A percentile compares a stretch with the other conserved stretches of the same genome.
Evolutionary conservation across 306 rosid species (phyloP).

Genomic region (Acacia confusa): DNA sequence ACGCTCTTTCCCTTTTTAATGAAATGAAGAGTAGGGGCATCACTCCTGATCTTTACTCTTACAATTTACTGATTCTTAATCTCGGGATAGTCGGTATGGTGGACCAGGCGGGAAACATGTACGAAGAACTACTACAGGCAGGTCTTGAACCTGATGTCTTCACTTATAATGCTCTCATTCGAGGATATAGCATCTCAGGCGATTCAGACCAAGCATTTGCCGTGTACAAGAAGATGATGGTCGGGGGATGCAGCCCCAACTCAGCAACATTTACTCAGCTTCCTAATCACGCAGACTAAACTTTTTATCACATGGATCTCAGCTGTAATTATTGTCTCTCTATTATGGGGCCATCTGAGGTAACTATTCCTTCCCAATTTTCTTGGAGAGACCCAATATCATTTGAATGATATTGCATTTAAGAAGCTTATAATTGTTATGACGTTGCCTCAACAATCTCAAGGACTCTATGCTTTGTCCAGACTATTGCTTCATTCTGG

Average conservation of each 20-base stretch:
- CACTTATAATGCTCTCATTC: constrained; percentile 93
- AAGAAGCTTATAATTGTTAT: constrained; percentile 19
- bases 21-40: constrained; percentile 78
- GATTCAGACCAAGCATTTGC: constrained; percentile 73
- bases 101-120: constrained; percentile 72
- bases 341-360: constrained; percentile 27
- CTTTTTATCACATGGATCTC: constrained; percentile 19
- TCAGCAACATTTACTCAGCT: constrained; percentile 76
- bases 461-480: constrained; percentile 9
- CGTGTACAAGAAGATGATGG: constrained; percentile 85
- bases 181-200: constrained; percentile 72
- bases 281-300: constrained; percentile 60
- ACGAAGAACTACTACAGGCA: constrained; percentile 63
- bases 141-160: constrained; percentile 91
- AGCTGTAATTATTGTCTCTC: constrained; percentile 14
- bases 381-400: background rate
- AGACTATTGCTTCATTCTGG: constrained; percentile 23
- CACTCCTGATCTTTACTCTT: constrained; percentile 81
- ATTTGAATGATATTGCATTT: constrained; percentile 22
- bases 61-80: constrained; percentile 73
- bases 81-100: constrained; percentile 85
- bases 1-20: constrained; percentile 65
- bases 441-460: background rate
- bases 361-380: constrained; percentile 6
- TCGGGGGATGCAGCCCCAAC: constrained; percentile 83